Conservation (phyloP, 306 rosid species). For the Castanopsis chinensis region DNA sequence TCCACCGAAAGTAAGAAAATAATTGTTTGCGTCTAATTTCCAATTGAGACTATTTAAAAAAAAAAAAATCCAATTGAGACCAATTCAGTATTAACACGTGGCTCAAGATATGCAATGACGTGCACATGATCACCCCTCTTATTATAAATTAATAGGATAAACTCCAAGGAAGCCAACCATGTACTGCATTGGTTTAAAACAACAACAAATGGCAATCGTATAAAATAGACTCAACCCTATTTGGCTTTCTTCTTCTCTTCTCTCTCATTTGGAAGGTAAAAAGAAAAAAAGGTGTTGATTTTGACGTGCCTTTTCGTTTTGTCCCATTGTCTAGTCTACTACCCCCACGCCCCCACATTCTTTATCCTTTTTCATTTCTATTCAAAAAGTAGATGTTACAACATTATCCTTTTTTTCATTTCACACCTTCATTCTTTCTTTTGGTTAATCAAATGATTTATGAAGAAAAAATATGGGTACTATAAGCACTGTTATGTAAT, state of each 20-base stretch:
- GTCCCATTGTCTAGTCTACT: neutral
- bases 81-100: no score
- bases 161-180: neutral
- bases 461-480: no score
- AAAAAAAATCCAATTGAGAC: neutral
- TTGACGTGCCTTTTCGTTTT: constrained; percentile 14
- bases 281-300: constrained; percentile 26
- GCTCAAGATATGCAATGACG: no score
- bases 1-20: no score
- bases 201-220: neutral
- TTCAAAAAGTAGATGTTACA: neutral
- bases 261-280: neutral
- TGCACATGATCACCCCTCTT: no score
- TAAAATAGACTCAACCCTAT: neutral
- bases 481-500: neutral
- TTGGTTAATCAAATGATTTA: no score
- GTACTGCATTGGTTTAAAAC: neutral
- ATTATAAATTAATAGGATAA: neutral
- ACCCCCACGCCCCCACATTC: neutral
- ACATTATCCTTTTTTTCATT: no score
- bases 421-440: no score
- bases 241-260: neutral
- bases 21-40: no score
- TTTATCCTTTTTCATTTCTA: neutral
- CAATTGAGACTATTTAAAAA: neutral